A percentile compares a stretch with the other conserved stretches of the same genome.
These are phyloP conservation scores for Blastobotrys aristatus DNA, from an alignment of 1,139 yeast genomes.

Conservation along the genomic window DNA sequence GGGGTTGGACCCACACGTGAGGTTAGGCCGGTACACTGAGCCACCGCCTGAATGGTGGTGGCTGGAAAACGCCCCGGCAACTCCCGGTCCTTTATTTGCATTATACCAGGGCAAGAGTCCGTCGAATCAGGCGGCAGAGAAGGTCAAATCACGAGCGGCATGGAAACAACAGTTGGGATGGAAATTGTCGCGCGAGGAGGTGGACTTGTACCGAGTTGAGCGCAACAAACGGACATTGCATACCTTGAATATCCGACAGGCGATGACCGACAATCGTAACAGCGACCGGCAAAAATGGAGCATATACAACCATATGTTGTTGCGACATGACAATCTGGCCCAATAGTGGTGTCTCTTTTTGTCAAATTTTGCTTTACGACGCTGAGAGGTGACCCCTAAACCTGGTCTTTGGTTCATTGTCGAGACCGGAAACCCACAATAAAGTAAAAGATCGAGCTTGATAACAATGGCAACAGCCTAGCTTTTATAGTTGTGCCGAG, in stretches of 20 bases:
- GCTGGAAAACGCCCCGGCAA: conserved; percentile 8
- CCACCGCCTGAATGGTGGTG: conserved; percentile 11
- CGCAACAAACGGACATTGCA: too few relatives aligned
- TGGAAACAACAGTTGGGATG: conserved; percentile 10
- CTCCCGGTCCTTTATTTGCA: not conserved
- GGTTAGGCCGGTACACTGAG: conserved; percentile 10
- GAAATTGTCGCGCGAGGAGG: conserved; percentile 12
- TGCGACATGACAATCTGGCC: conserved; percentile 12
- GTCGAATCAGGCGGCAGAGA: not conserved
- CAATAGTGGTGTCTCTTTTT: too few relatives aligned
- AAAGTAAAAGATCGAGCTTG: conserved; percentile 1
- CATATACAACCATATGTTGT: conserved; percentile 11
- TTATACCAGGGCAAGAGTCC: not conserved
- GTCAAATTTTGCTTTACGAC: too few relatives aligned
- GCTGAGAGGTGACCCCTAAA: too few relatives aligned
- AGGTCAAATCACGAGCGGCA: too few relatives aligned
- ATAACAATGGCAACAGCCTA: too few relatives aligned
- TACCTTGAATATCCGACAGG: too few relatives aligned
- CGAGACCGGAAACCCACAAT: too few relatives aligned
- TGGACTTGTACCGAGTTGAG: too few relatives aligned
- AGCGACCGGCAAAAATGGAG: conserved; percentile 13
- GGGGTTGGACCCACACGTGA: conserved; percentile 7
- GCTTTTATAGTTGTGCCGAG: too few relatives aligned
- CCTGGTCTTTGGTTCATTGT: too few relatives aligned
- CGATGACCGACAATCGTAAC: not conserved